These are phyloP conservation scores for Zygosaccharomyces pseudobailii DNA, from an alignment of 1,139 yeast species.

Conservation along the genomic window DNA sequence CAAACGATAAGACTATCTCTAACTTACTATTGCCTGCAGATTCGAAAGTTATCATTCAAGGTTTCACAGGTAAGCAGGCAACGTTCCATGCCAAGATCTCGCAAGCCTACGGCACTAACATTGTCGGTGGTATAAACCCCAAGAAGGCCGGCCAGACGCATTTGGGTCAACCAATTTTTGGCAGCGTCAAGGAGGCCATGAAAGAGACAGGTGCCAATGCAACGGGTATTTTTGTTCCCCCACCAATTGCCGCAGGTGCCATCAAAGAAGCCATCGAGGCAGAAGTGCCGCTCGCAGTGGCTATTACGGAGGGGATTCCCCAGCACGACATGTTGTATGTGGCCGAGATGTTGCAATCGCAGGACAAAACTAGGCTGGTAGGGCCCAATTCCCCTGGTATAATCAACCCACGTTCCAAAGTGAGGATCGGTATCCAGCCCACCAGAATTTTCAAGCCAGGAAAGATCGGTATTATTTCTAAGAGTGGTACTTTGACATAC, in stretches of 20 bases:
- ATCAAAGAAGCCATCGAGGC: conserved; percentile 97
- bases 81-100: conserved; percentile 98
- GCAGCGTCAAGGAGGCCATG: conserved; percentile 80
- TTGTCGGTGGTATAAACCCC: conserved; percentile 98
- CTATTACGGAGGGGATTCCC: conserved; percentile 98
- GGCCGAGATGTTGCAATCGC: conserved; percentile 89
- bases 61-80: conserved; percentile 96
- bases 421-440: conserved; percentile 99
- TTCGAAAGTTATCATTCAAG: conserved; percentile 96
- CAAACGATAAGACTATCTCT: conserved; percentile 67
- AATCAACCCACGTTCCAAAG: conserved; percentile 86
- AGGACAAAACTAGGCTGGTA: conserved; percentile 90
- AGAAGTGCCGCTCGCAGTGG: conserved; percentile 90
- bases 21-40: conserved; percentile 80
- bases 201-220: conserved; percentile 84
- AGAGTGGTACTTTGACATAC: conserved; percentile 97
- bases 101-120: conserved; percentile 82
- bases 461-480: conserved; percentile 89
- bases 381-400: conserved; percentile 99
- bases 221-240: conserved; percentile 96
- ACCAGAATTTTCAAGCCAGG: conserved; percentile 90
- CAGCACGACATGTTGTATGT: conserved; percentile 98
- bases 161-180: conserved; percentile 86
- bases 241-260: conserved; percentile 92
- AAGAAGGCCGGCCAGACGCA: conserved; percentile 93